These are phyloP conservation scores for Fusarium subtropicale DNA, from an alignment of 2,329 filamentous ascomycete genomes.

Conservation along the genomic window DNA sequence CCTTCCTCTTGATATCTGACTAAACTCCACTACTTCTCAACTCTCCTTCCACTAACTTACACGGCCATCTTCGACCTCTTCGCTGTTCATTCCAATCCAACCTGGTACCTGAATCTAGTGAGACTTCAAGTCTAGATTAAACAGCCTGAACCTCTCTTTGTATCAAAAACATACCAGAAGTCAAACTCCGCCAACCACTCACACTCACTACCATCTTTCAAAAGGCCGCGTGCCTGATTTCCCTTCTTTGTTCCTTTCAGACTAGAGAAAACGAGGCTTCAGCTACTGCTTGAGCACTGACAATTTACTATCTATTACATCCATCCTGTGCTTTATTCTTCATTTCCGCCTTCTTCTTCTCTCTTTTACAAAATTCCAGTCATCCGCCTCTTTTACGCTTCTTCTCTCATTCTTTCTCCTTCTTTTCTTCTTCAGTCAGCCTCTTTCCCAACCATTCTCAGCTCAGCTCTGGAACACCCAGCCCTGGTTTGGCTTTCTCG, in stretches of 20 bases:
- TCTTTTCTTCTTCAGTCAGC: slow-evolving; percentile 7
- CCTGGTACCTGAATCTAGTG: background rate
- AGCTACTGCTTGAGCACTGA: slow-evolving; percentile 2
- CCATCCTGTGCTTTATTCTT: slow-evolving; percentile 5
- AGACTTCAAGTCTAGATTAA: slow-evolving; percentile 9
- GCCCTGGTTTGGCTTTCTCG: slow-evolving; percentile 7
- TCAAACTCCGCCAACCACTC: slow-evolving; percentile 23
- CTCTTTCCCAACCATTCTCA: slow-evolving; percentile 21
- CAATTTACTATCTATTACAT: background rate
- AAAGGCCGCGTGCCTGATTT: slow-evolving; percentile 22
- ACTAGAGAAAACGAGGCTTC: slow-evolving; percentile 16
- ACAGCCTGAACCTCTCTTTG: slow-evolving; percentile 21
- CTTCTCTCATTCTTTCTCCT: background rate
- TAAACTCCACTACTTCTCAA: background rate
- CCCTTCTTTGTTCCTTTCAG: slow-evolving; percentile 28
- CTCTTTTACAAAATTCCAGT: slow-evolving; percentile 19
- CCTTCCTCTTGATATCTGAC: slow-evolving; percentile 1
- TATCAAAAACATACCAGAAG: slow-evolving; percentile 36
- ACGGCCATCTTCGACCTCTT: slow-evolving; percentile 17
- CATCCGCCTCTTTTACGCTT: slow-evolving; percentile 1
- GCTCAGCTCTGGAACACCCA: slow-evolving; percentile 3
- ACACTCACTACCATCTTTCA: background rate
- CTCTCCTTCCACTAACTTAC: slow-evolving; percentile 8
- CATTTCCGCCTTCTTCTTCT: slow-evolving; percentile 11
- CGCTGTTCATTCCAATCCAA: background rate